These are phyloP conservation scores for Melianthus villosus DNA, from an alignment of 441 rosid genomes.

Conservation along the genomic window DNA sequence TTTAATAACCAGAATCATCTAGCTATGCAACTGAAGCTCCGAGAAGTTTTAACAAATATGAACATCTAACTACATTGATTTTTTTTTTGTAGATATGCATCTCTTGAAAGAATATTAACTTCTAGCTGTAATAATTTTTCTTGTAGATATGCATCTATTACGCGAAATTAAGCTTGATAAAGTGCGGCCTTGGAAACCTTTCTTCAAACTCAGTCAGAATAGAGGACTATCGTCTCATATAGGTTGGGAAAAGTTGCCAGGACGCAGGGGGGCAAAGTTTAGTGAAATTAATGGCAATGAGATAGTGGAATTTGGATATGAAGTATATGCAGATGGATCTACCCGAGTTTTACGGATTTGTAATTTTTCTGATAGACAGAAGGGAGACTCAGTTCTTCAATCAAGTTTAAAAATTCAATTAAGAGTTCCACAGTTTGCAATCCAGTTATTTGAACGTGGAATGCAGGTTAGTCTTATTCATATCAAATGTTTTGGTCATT, in stretches of 20 bases:
- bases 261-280: conserved; percentile 24
- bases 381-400: conserved; percentile 22
- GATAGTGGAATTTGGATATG: conserved; percentile 58
- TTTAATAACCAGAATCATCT: no score
- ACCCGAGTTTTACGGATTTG: conserved; percentile 77
- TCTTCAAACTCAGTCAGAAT: conserved; percentile 36
- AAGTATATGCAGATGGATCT: conserved; percentile 85
- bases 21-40: no score
- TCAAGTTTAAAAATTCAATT: conserved; percentile 53
- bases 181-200: conserved; percentile 87
- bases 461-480: conserved; percentile 42
- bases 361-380: conserved; percentile 40
- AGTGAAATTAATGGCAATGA: conserved; percentile 29
- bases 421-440: conserved; percentile 44
- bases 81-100: conserved; percentile 2
- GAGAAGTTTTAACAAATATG: no score
- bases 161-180: conserved; percentile 91
- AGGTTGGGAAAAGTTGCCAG: conserved; percentile 22
- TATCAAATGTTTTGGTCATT: background rate
- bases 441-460: conserved; percentile 58
- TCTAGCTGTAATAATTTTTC: conserved; percentile 11
- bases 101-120: no score
- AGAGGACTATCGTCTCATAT: conserved; percentile 45
- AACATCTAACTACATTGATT: background rate
- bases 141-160: conserved; percentile 44